Evolutionary conservation across 768 basidiomycete genomes (phyloP).

Genomic region (Trametes punicea): DNA sequence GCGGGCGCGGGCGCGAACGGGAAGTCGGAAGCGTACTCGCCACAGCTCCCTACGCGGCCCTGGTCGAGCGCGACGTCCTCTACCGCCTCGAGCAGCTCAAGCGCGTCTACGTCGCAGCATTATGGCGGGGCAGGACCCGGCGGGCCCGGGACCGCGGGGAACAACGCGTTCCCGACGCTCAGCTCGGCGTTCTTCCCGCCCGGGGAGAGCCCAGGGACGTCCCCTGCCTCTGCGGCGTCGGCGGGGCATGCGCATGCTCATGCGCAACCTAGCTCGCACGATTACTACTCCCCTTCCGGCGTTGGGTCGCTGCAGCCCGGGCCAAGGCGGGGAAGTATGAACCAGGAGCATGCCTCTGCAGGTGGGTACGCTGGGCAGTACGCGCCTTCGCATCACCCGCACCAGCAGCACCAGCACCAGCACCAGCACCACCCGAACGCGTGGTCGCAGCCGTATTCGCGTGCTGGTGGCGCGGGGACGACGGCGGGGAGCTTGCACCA

Average conservation of each 20-base stretch:
- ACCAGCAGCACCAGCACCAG: not conserved
- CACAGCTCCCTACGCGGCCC: constrained; percentile 23
- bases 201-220: constrained; percentile 31
- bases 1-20: not conserved
- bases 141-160: not conserved
- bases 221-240: constrained; percentile 27
- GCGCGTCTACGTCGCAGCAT: constrained; percentile 19
- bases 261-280: constrained; percentile 29
- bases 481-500: not conserved
- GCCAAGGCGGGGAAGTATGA: constrained; percentile 1
- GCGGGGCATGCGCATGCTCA: too few species aligned
- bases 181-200: constrained; percentile 55
- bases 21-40: constrained; percentile 23
- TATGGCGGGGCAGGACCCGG: not conserved
- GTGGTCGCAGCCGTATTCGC: constrained; percentile 9
- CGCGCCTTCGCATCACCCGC: not conserved
- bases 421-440: not conserved
- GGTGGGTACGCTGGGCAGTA: not conserved
- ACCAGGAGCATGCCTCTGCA: not conserved
- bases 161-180: constrained; percentile 46
- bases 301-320: not conserved
- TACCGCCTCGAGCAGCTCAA: constrained; percentile 23
- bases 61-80: constrained; percentile 27
- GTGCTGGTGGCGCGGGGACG: not conserved
- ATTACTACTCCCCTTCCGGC: constrained; percentile 10